phyloP scores from a whole-genome alignment of 371 early-diverging fungal genomes.

The Rhizopus arrhizus region DNA sequence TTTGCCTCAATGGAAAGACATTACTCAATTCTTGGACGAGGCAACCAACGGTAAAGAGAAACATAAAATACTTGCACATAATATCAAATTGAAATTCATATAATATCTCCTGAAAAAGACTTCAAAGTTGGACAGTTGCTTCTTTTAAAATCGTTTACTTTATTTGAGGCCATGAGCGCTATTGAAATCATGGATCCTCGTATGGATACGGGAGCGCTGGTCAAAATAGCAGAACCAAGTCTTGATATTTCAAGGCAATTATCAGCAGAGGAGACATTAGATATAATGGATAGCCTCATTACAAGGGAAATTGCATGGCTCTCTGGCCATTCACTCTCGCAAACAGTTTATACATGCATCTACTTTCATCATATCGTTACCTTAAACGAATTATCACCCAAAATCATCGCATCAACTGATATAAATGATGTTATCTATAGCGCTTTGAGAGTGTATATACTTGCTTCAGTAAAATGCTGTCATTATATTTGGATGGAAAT shows the following conservation, averaged over 20 bases:
- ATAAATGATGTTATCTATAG: slow-evolving; percentile 35
- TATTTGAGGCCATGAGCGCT: slow-evolving; percentile 79
- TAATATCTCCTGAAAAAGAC: slow-evolving; percentile 41
- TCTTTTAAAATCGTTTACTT: slow-evolving; percentile 62
- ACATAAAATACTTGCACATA: slow-evolving; percentile 3
- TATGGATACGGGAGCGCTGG: slow-evolving; percentile 77
- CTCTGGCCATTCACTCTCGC: slow-evolving; percentile 72
- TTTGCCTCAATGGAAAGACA: slow-evolving; percentile 51
- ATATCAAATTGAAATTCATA: not conserved
- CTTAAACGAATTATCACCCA: slow-evolving; percentile 33
- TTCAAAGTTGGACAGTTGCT: slow-evolving; percentile 68
- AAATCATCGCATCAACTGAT: slow-evolving; percentile 9
- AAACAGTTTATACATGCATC: slow-evolving; percentile 73
- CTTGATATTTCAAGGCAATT: slow-evolving; percentile 45
- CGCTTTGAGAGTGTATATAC: slow-evolving; percentile 56
- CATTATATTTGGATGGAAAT: slow-evolving; percentile 65
- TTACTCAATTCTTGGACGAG: slow-evolving; percentile 51
- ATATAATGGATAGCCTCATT: slow-evolving; percentile 69
- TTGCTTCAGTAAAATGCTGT: slow-evolving; percentile 60
- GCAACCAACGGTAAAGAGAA: slow-evolving; percentile 53
- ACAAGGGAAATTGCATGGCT: slow-evolving; percentile 74
- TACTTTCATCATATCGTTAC: slow-evolving; percentile 59
- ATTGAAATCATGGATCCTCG: slow-evolving; percentile 86
- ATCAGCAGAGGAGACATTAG: slow-evolving; percentile 55
- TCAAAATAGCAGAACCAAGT: slow-evolving; percentile 38